Conservation (phyloP, 495 filamentous ascomycete genomes). For the Pseudotulostoma volvatum region DNA sequence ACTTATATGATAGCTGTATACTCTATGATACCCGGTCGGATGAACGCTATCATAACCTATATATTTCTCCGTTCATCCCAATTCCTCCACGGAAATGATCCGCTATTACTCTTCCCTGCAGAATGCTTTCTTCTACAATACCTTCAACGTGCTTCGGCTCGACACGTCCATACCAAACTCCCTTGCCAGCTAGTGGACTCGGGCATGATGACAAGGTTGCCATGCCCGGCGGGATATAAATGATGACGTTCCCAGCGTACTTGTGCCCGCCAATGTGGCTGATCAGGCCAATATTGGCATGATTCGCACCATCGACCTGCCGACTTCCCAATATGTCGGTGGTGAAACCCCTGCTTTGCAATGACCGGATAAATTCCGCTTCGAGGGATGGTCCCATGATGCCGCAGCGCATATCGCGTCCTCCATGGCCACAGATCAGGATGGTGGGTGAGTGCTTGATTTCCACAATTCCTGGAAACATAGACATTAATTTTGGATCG, state of each 20-base stretch:
- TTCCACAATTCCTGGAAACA: conserved; percentile 30
- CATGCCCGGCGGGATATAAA: conserved; percentile 60
- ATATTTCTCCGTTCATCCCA: conserved; percentile 20
- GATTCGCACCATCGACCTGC: conserved; percentile 15
- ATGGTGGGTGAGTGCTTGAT: conserved; percentile 50
- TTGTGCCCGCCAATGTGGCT: conserved; percentile 90
- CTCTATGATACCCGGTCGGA: no score
- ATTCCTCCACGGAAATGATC: conserved; percentile 50
- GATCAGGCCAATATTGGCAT: conserved; percentile 52
- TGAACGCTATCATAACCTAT: conserved; percentile 23
- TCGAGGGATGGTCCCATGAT: conserved; percentile 56
- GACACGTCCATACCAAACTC: conserved; percentile 87
- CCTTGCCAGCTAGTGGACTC: conserved; percentile 53
- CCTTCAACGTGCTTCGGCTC: conserved; percentile 78
- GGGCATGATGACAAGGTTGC: conserved; percentile 6
- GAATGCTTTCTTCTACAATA: conserved; percentile 64
- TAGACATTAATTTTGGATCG: conserved; percentile 13
- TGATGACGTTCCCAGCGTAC: conserved; percentile 82
- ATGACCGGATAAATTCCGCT: conserved; percentile 43
- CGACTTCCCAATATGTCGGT: conserved; percentile 1
- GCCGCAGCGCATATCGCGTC: conserved; percentile 67
- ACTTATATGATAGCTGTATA: no score
- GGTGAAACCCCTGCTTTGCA: conserved; percentile 21
- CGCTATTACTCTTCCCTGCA: conserved; percentile 51
- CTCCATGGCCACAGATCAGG: conserved; percentile 71